Evolutionary conservation across 1,284 basidiomycete species (phyloP).

Genomic region (Wallemia mellicola): DNA sequence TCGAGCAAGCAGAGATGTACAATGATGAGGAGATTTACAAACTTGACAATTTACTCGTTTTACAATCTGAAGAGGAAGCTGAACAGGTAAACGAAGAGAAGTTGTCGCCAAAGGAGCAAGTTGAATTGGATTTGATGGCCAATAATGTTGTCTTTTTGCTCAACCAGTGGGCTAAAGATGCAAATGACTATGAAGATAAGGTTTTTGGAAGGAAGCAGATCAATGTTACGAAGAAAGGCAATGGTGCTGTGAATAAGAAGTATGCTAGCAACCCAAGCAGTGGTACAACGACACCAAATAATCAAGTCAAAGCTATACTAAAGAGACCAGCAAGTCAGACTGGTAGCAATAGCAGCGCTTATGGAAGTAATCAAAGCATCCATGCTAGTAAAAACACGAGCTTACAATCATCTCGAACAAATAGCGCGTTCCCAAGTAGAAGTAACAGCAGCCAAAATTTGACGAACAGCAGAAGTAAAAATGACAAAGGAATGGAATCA

Average conservation of each 20-base stretch:
- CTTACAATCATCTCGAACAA: no score
- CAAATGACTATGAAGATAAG: not conserved
- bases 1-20: not conserved
- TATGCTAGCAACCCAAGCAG: no score
- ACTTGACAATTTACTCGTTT: not conserved
- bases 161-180: not conserved
- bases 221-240: no score
- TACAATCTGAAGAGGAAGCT: not conserved
- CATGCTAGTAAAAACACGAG: not conserved
- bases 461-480: not conserved
- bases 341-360: not conserved
- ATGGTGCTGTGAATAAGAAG: no score
- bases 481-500: not conserved
- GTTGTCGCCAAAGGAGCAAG: not conserved
- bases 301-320: not conserved
- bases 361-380: not conserved
- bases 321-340: not conserved
- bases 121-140: not conserved
- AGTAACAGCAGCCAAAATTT: not conserved
- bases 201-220: no score
- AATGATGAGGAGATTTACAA: not conserved
- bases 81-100: not conserved
- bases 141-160: not conserved
- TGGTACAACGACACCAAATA: no score
- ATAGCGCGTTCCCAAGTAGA: no score